A percentile compares a stretch with the other conserved stretches of the same genome.
phyloP scores from a whole-genome alignment of 116 monocot species.

The Cymodocea nodosa region DNA sequence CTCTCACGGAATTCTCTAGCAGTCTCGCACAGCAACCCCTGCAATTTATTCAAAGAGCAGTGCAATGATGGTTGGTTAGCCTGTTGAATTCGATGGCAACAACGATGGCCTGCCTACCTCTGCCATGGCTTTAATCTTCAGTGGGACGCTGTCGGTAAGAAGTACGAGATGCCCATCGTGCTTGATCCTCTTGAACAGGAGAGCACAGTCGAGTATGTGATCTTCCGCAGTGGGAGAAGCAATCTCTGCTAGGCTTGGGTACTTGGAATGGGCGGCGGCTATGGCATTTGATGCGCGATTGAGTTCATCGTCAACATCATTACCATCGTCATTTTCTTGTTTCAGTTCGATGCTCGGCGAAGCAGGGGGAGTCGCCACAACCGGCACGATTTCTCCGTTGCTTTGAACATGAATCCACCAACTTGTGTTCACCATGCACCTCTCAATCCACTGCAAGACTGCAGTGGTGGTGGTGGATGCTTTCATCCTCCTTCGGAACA shows the following conservation, averaged over 20 bases:
- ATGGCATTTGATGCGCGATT: background rate
- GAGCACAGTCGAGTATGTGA: conserved; percentile 73
- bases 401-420: conserved; percentile 98
- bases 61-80: too few species aligned
- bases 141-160: conserved; percentile 39
- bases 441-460: conserved; percentile 68
- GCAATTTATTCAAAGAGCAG: background rate
- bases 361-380: conserved; percentile 48
- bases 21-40: conserved; percentile 61
- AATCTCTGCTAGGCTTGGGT: conserved; percentile 36
- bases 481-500: conserved; percentile 35
- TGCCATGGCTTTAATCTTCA: conserved; percentile 95
- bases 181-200: conserved; percentile 42
- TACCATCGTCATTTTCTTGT: background rate
- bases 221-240: conserved; percentile 80
- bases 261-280: background rate
- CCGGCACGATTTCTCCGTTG: conserved; percentile 43
- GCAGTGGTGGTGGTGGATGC: conserved; percentile 22
- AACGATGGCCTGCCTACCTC: conserved; percentile 29
- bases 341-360: conserved; percentile 24
- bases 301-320: background rate
- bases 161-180: conserved; percentile 42
- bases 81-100: too few species aligned
- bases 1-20: conserved; percentile 49
- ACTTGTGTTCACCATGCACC: conserved; percentile 61